Conservation (phyloP, 1,284 basidiomycete genomes). For the Apiotrichum veenhuisii region DNA sequence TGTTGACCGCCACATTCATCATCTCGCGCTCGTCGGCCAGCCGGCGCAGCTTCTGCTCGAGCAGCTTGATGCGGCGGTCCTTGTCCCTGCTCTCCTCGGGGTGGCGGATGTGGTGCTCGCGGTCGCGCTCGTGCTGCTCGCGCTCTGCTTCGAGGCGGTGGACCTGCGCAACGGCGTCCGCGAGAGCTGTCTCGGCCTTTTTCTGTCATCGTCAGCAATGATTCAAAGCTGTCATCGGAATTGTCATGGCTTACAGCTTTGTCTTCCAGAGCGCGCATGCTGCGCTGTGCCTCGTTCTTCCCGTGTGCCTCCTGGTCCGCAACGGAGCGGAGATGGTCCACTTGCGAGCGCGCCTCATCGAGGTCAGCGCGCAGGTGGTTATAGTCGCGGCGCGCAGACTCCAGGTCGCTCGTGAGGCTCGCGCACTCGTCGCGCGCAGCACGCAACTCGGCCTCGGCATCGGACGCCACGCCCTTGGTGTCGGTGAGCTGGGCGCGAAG, state of each 20-base stretch:
- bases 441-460: not conserved
- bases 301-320: not conserved
- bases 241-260: not conserved
- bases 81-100: not conserved
- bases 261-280: not conserved
- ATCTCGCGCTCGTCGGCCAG: slow-evolving; percentile 1
- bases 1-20: slow-evolving; percentile 1
- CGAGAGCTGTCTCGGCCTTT: not conserved
- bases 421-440: not conserved
- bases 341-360: not conserved
- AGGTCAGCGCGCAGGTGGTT: not conserved
- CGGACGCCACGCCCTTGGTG: not conserved
- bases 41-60: slow-evolving; percentile 5
- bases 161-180: not conserved
- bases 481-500: not conserved
- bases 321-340: not conserved
- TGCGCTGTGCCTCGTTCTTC: not conserved
- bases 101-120: not conserved
- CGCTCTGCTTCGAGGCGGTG: not conserved
- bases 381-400: not conserved
- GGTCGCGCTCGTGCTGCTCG: not conserved
- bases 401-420: not conserved
- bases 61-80: slow-evolving; percentile 3
- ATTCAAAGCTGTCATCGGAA: too few species aligned
- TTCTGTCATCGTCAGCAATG: not conserved